Conservation (phyloP, 2,329 filamentous ascomycete genomes). For the Aspergillus pseudoglaucus region DNA sequence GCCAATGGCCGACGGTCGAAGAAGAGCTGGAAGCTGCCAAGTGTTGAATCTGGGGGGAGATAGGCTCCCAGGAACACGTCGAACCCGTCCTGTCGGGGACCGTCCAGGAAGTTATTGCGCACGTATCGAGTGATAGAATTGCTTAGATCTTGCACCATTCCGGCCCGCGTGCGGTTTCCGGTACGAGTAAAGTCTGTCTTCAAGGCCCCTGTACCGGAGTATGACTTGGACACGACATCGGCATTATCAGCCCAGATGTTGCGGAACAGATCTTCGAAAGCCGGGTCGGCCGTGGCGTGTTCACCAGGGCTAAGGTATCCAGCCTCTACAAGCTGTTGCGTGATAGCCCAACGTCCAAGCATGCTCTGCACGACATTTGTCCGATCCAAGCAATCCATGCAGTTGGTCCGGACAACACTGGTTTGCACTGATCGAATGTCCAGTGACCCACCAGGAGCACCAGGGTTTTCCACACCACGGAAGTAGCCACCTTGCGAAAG, state of each 20-base stretch:
- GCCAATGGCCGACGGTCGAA: slow-evolving; percentile 76
- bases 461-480: slow-evolving; percentile 79
- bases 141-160: slow-evolving; percentile 76
- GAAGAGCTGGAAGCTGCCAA: slow-evolving; percentile 69
- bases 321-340: slow-evolving; percentile 78
- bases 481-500: slow-evolving; percentile 83
- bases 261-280: slow-evolving; percentile 86
- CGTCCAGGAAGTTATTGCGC: slow-evolving; percentile 90
- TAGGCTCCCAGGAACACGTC: slow-evolving; percentile 90
- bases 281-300: slow-evolving; percentile 69
- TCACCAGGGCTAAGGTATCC: slow-evolving; percentile 72
- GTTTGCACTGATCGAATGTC: slow-evolving; percentile 77
- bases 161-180: slow-evolving; percentile 76
- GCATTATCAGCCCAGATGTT: slow-evolving; percentile 99
- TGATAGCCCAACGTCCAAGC: slow-evolving; percentile 82
- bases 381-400: slow-evolving; percentile 97
- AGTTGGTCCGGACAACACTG: slow-evolving; percentile 92
- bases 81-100: slow-evolving; percentile 88
- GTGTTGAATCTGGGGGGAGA: slow-evolving; percentile 63
- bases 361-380: slow-evolving; percentile 98
- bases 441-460: slow-evolving; percentile 60
- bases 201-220: slow-evolving; percentile 92
- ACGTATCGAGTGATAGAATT: slow-evolving; percentile 87
- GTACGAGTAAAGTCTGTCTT: slow-evolving; percentile 98
- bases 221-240: slow-evolving; percentile 84